phyloP scores from a whole-genome alignment of 192 early-diverging fungal species.

The Entomortierella parvispora region DNA sequence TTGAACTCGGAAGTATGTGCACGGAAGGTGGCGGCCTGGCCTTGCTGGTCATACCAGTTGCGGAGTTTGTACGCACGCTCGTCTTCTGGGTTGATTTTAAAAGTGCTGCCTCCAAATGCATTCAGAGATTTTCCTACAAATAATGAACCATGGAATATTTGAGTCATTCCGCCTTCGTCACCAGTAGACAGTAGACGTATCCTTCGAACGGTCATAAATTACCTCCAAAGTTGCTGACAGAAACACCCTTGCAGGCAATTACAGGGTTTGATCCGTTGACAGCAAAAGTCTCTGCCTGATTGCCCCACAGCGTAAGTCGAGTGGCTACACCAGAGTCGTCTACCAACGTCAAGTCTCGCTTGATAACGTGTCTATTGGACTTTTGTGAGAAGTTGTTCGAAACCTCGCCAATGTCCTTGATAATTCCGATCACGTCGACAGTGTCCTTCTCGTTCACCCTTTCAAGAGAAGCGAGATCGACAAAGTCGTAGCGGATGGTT shows the following conservation, averaged over 20 bases:
- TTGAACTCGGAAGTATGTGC: slow-evolving; percentile 32
- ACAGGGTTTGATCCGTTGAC: slow-evolving; percentile 61
- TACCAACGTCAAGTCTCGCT: slow-evolving; percentile 85
- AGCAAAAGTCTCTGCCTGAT: slow-evolving; percentile 76
- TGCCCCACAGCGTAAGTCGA: slow-evolving; percentile 88
- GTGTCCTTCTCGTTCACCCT: slow-evolving; percentile 75
- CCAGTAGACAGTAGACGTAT: not conserved
- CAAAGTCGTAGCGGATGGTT: slow-evolving; percentile 69
- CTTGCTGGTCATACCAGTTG: slow-evolving; percentile 37
- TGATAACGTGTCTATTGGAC: slow-evolving; percentile 69
- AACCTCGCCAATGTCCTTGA: slow-evolving; percentile 68
- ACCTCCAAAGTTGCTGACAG: slow-evolving; percentile 90
- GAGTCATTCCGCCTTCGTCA: not conserved
- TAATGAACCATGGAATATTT: not conserved
- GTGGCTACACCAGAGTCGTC: slow-evolving; percentile 79
- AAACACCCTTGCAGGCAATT: slow-evolving; percentile 85
- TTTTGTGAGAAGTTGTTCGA: slow-evolving; percentile 71
- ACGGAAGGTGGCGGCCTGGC: slow-evolving; percentile 21
- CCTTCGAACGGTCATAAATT: not conserved
- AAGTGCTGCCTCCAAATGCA: slow-evolving; percentile 34
- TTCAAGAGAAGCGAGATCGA: slow-evolving; percentile 71
- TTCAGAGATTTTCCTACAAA: slow-evolving; percentile 42
- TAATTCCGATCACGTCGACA: slow-evolving; percentile 85
- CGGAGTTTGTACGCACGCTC: slow-evolving; percentile 31
- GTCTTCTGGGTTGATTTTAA: slow-evolving; percentile 38